Conservation (phyloP, 169 alveolate genomes). For the Eimeria maxima region DNA sequence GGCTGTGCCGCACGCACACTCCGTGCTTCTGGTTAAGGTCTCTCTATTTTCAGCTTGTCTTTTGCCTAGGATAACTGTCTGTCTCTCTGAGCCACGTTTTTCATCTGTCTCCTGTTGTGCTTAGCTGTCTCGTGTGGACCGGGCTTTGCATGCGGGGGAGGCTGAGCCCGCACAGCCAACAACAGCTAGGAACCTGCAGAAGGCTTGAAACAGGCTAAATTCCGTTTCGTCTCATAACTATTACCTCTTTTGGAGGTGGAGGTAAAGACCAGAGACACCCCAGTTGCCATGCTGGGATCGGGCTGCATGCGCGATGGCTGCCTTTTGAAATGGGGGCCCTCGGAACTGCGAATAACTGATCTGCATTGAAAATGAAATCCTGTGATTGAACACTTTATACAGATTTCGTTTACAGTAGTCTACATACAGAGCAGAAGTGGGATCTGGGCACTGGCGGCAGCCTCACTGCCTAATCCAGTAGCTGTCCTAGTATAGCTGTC, state of each 20-base stretch:
- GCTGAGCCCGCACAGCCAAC: neutral
- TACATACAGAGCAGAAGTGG: neutral
- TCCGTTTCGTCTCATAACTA: neutral
- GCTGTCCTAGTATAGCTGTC: neutral
- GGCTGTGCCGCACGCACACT: neutral
- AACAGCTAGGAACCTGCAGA: neutral
- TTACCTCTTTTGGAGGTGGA: neutral
- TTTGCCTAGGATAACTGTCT: neutral
- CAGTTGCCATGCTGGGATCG: neutral
- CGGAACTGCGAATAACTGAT: neutral
- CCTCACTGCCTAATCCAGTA: neutral
- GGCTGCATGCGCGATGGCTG: neutral
- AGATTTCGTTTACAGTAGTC: neutral
- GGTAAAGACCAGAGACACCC: neutral
- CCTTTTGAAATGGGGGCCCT: neutral
- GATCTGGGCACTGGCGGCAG: neutral
- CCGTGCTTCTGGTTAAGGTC: neutral
- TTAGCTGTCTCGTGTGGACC: neutral
- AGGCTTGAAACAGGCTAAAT: neutral
- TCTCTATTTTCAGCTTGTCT: neutral
- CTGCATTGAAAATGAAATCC: neutral
- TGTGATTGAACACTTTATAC: neutral
- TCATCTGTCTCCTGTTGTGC: neutral
- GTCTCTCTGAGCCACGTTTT: neutral
- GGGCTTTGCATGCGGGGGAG: neutral